Conservation (phyloP, 345 rosid genomes). For the Populus davidiana region DNA sequence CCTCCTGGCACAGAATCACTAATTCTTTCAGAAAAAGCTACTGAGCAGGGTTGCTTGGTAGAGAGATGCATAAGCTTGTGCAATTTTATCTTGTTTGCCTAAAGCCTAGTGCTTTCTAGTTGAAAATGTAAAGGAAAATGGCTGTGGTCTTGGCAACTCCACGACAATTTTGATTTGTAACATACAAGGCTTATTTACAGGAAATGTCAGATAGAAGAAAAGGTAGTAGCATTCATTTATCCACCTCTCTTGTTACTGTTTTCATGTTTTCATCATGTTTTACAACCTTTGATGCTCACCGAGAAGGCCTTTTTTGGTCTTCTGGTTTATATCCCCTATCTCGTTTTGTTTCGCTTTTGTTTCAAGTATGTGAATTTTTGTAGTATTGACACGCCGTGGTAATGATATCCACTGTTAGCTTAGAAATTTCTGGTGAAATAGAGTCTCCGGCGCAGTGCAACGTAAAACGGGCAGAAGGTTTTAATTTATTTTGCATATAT, state of each 20-base stretch:
- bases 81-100: slow-evolving; percentile 18
- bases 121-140: slow-evolving; percentile 31
- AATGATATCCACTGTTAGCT: neutral
- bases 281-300: neutral
- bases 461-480: neutral
- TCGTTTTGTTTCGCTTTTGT: neutral
- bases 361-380: neutral
- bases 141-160: slow-evolving; percentile 28
- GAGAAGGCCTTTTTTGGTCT: neutral
- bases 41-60: slow-evolving; percentile 10
- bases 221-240: slow-evolving; percentile 34
- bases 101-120: slow-evolving; percentile 24
- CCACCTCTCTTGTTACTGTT: slow-evolving; percentile 22
- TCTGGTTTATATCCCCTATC: too few species aligned
- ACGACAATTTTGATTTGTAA: slow-evolving; percentile 57
- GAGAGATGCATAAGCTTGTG: slow-evolving; percentile 23
- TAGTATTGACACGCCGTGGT: neutral
- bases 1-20: slow-evolving; percentile 6
- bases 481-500: too few species aligned
- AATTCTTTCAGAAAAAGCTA: slow-evolving; percentile 29
- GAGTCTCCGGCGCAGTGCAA: neutral
- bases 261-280: slow-evolving; percentile 1
- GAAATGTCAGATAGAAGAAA: slow-evolving; percentile 41
- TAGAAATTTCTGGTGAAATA: neutral
- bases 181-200: slow-evolving; percentile 41